These are phyloP conservation scores for Cicer arietinum DNA, from an alignment of 306 rosid species.

Conservation along the genomic window DNA sequence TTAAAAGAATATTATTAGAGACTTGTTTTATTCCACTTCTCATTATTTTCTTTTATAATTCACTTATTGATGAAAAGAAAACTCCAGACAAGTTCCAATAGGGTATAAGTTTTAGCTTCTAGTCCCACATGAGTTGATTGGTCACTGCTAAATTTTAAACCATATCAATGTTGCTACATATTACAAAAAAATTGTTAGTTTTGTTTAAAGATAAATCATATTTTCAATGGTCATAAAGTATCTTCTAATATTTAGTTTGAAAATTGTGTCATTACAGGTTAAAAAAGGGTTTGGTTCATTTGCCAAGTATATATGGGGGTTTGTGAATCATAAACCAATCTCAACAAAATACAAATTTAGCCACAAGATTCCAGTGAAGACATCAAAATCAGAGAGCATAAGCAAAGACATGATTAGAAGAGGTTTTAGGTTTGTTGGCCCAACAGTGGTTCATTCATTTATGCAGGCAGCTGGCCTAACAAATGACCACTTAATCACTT, in stretches of 20 bases:
- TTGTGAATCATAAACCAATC: conserved; percentile 83
- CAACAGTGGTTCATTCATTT: conserved; percentile 93
- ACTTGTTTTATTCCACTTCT: conserved; percentile 38
- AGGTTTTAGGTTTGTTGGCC: conserved; percentile 89
- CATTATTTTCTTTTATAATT: conserved; percentile 29
- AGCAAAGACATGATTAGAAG: conserved; percentile 97
- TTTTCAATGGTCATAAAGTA: background rate
- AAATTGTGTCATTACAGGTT: conserved; percentile 56
- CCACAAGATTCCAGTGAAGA: conserved; percentile 91
- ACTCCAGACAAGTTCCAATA: conserved; percentile 51
- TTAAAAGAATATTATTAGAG: conserved; percentile 6
- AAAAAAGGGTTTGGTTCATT: conserved; percentile 81
- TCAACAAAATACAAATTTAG: conserved; percentile 87
- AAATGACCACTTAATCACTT: conserved; percentile 85
- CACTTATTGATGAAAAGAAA: conserved; percentile 43
- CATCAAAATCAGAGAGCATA: conserved; percentile 94
- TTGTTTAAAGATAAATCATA: background rate
- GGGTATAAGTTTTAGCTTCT: conserved; percentile 42
- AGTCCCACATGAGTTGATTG: conserved; percentile 49
- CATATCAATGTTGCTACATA: conserved; percentile 7
- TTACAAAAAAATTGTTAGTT: background rate
- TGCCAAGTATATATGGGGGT: conserved; percentile 88
- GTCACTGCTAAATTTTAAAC: conserved; percentile 34
- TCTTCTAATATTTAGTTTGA: conserved; percentile 26
- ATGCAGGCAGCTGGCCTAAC: conserved; percentile 97